Evolutionary conservation across 2,329 filamentous ascomycete genomes (phyloP), one percentile per base, ranked within the genome.

Genomic region (Botryotinia convoluta): DNA sequence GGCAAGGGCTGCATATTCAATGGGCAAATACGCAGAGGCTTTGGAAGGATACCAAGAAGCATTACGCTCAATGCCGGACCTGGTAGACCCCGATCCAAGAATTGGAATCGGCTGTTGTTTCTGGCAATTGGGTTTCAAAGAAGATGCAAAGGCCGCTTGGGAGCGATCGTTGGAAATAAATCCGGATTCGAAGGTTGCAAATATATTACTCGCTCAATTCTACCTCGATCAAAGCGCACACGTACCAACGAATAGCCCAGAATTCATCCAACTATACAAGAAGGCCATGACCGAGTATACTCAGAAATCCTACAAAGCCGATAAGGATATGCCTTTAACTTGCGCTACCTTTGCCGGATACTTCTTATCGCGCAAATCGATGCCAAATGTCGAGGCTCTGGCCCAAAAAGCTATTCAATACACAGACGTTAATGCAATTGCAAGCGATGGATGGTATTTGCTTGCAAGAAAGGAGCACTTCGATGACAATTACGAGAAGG

Each of bases 51-150:
- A 98, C 81, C 96, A 99, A 83, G 92, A 93, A 74, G 94, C 94
- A 26, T 85, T 99, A 69, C 87, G 90, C 78, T 94, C 92, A 82
- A 94, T 95, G 85, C 96, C 96, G 2, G 90, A 93, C 77, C 87
- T 98, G 79, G 89, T 92, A 60, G 96, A 99, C 79, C 96, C 96
- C 0, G 96, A 99, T 82, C 97, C 96, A 77, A 90, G 97, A 78
- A 95, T 99, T 78, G 96, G 96, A 72, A 95, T 99, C 79, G 96
- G 96, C 63, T 96, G 94, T 83, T 99, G 96, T 85, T 92, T 98
- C 82, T 99, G 97, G 96, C 93, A 97, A 82, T 87, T 99, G 42
- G 95, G 95, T 18, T 94, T 93, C 85, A 98, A 97, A 82, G 93
- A 97, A 48, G 94, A 97, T 79, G 96, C 97, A 12, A 95, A 93